Base-by-base conservation (phyloP, 805 yeast species). In the Hanseniaspora mollemarum region DNA sequence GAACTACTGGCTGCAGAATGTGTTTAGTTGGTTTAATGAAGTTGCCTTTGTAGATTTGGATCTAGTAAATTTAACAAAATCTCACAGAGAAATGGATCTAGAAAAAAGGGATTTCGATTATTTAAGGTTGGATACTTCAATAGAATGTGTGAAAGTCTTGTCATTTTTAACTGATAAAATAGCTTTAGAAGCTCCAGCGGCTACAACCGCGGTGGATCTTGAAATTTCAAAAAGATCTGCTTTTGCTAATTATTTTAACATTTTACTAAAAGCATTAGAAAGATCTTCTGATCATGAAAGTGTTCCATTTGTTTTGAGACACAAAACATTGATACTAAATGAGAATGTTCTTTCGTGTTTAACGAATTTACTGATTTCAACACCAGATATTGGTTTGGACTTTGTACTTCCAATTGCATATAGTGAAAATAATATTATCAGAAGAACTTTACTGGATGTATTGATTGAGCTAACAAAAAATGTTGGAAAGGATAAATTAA, bases 391-490 rank as follows among this genome's bases (percentile, higher is more conserved):
- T 22, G 94, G 95, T 7, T 67, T 87, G 58, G 78, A 77, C 48
- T 77, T 76, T 62, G 87, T 88, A 2, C 62, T 86, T 15, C 87
- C 92, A 0, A 72, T 86, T 61, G 92, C 94, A 0, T 84, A 79
- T 58, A 85, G 85, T 58, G 73, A 74, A 21, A 82, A 83, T 60
- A 63, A 67, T 13, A 73, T 78, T 49, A 79, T 85, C 26, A 69
- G 92, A 54, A 69, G 81, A 10, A 78, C 94, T 0, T 84, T 86
- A 59, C 70, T 87, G 59, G 80, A 81, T 52, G 90, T 87, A 1
- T 86, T 87, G 56, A 77, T 83, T 2, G 78, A 81, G 48, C 83
- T 84, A 60, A 67, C 77, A 55, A 59, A 70, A 24, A 63, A 64
- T 40, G 64, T 64, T 49, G 59, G 59, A 4, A 51, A 58, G 16